These are phyloP conservation scores for Testicularia cyperi DNA, from an alignment of 1,284 basidiomycete genomes.

Conservation along the genomic window DNA sequence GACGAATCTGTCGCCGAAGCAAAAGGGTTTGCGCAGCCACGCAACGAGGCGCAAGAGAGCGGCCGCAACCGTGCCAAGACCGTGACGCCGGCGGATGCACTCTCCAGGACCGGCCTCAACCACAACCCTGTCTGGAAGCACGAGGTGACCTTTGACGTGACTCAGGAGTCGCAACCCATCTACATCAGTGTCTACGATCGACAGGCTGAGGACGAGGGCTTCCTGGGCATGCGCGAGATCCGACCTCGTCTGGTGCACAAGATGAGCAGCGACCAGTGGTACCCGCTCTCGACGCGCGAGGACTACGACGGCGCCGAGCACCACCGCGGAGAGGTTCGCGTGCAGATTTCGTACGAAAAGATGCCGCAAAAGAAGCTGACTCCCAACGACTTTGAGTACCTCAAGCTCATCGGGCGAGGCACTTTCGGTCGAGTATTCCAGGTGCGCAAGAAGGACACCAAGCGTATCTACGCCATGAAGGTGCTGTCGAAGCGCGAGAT, in stretches of 20 bases:
- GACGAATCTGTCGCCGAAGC: slow-evolving; percentile 81
- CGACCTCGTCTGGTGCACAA: slow-evolving; percentile 86
- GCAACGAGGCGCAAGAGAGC: slow-evolving; percentile 67
- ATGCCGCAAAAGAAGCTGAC: slow-evolving; percentile 56
- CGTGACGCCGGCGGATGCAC: slow-evolving; percentile 36
- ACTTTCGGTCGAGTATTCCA: slow-evolving; percentile 98
- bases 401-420: slow-evolving; percentile 96
- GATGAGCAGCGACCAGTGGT: slow-evolving; percentile 96
- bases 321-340: slow-evolving; percentile 77
- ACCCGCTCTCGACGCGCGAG: slow-evolving; percentile 68
- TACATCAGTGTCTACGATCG: slow-evolving; percentile 93
- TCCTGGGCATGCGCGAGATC: slow-evolving; percentile 88
- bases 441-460: slow-evolving; percentile 94
- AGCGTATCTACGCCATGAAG: slow-evolving; percentile 99
- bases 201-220: slow-evolving; percentile 75
- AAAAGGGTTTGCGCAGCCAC: slow-evolving; percentile 73
- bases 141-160: slow-evolving; percentile 88
- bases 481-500: slow-evolving; percentile 98
- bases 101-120: slow-evolving; percentile 56
- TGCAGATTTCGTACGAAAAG: slow-evolving; percentile 86
- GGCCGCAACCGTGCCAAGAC: slow-evolving; percentile 63
- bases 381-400: slow-evolving; percentile 85
- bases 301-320: slow-evolving; percentile 36
- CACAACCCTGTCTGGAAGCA: slow-evolving; percentile 99
- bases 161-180: slow-evolving; percentile 81